These are phyloP conservation scores for Dissophora ornata DNA, from an alignment of 192 early-diverging fungal genomes.

Conservation along the genomic window DNA sequence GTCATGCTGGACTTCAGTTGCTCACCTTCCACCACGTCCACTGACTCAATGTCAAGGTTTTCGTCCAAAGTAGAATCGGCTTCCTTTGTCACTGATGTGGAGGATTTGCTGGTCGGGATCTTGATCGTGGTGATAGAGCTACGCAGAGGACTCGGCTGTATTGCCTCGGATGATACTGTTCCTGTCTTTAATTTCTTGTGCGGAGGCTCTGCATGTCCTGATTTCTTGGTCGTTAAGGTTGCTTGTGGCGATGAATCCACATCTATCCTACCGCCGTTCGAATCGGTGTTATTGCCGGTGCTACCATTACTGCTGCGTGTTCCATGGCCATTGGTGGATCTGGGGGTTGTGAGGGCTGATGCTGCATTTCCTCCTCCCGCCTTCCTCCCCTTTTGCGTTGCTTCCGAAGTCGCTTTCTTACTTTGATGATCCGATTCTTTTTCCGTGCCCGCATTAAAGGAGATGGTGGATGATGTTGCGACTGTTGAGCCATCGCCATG, in stretches of 20 bases:
- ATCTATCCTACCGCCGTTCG: neutral
- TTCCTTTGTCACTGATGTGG: neutral
- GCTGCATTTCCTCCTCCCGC: neutral
- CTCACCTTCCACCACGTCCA: neutral
- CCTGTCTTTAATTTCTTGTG: constrained; percentile 16
- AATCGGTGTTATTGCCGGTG: neutral
- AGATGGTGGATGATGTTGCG: too few relatives aligned
- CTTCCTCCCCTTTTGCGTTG: neutral
- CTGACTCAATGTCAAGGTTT: neutral
- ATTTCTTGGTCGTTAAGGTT: neutral
- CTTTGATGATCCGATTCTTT: constrained; percentile 2
- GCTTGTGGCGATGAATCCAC: neutral
- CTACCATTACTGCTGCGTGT: neutral
- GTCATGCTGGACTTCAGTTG: too few relatives aligned
- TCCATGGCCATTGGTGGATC: neutral
- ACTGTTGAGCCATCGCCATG: neutral
- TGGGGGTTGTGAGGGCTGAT: too few relatives aligned
- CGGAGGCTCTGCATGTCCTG: neutral
- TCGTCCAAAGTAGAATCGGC: neutral
- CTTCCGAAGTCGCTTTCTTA: neutral
- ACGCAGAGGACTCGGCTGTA: constrained; percentile 8
- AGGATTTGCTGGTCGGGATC: neutral
- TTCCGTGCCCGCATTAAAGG: neutral
- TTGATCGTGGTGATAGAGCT: constrained; percentile 11
- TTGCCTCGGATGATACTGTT: constrained; percentile 1